These are phyloP conservation scores for Chenopodium formosanum DNA, from an alignment of 148 eudicot genomes.

Conservation along the genomic window DNA sequence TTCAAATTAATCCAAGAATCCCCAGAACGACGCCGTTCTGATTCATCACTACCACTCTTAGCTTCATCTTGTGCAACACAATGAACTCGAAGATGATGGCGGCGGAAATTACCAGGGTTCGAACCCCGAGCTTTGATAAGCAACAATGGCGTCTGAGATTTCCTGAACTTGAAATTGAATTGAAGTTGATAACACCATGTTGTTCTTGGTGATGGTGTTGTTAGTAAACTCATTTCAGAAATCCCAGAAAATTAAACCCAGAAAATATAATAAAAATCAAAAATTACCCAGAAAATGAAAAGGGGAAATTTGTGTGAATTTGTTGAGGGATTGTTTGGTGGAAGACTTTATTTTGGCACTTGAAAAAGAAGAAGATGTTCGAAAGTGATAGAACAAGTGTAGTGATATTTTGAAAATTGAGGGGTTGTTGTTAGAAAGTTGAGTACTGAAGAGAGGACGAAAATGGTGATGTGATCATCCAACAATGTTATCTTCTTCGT, in stretches of 20 bases:
- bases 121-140: slow-evolving; percentile 33
- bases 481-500: not conserved
- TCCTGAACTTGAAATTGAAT: slow-evolving; percentile 51
- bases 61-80: slow-evolving; percentile 35
- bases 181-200: slow-evolving; percentile 70
- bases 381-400: not conserved
- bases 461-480: slow-evolving; percentile 18
- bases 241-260: not conserved
- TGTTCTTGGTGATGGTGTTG: slow-evolving; percentile 27
- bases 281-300: slow-evolving; percentile 8
- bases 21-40: slow-evolving; percentile 26
- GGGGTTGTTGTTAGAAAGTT: slow-evolving; percentile 8
- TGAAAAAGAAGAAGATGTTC: not conserved
- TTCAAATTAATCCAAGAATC: slow-evolving; percentile 39
- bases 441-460: not conserved
- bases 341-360: not conserved
- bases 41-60: slow-evolving; percentile 21
- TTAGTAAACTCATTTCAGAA: slow-evolving; percentile 32
- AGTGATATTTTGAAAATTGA: not conserved
- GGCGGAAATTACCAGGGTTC: slow-evolving; percentile 9
- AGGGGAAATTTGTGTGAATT: not conserved
- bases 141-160: slow-evolving; percentile 25
- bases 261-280: not conserved
- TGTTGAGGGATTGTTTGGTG: not conserved
- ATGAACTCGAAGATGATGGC: slow-evolving; percentile 23